Conservation (phyloP, 192 early-diverging fungal species). For the Chytriomyces sp. region DNA sequence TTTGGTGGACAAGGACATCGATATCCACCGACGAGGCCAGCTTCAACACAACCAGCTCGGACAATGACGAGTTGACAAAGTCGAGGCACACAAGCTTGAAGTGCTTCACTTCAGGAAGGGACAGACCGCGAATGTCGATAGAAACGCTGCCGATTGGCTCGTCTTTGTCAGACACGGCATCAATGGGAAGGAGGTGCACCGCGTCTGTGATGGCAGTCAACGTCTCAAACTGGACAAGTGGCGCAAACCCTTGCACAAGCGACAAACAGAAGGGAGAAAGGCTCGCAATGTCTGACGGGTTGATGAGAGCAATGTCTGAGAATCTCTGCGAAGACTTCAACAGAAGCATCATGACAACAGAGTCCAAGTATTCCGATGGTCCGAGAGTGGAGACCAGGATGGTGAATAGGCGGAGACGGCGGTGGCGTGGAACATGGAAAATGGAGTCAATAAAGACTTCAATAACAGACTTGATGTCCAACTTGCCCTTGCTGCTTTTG, state of each 20-base stretch:
- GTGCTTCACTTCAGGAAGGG: constrained; percentile 65
- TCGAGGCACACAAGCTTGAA: constrained; percentile 66
- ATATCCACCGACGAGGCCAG: constrained; percentile 22
- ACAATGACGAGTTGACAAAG: constrained; percentile 50
- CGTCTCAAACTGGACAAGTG: constrained; percentile 69
- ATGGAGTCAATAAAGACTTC: constrained; percentile 91
- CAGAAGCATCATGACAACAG: constrained; percentile 74
- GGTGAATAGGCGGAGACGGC: constrained; percentile 85
- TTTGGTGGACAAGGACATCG: constrained; percentile 32
- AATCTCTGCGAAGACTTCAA: constrained; percentile 67
- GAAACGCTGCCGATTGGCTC: background rate
- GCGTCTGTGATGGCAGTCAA: constrained; percentile 61
- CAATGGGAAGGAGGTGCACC: constrained; percentile 30
- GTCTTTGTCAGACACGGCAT: background rate
- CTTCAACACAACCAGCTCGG: background rate
- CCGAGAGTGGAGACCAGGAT: constrained; percentile 83
- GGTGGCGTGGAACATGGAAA: constrained; percentile 90
- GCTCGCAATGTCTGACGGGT: constrained; percentile 64
- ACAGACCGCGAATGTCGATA: constrained; percentile 50
- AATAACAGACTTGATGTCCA: constrained; percentile 77
- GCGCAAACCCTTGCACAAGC: constrained; percentile 72
- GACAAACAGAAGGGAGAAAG: constrained; percentile 76
- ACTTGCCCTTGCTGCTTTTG: constrained; percentile 8
- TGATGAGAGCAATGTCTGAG: constrained; percentile 45
- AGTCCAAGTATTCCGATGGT: constrained; percentile 71